A percentile compares a stretch with the other conserved stretches of the same genome.
These are phyloP conservation scores for Penicillium bialowiezense DNA, from an alignment of 495 filamentous ascomycete genomes.

Conservation along the genomic window DNA sequence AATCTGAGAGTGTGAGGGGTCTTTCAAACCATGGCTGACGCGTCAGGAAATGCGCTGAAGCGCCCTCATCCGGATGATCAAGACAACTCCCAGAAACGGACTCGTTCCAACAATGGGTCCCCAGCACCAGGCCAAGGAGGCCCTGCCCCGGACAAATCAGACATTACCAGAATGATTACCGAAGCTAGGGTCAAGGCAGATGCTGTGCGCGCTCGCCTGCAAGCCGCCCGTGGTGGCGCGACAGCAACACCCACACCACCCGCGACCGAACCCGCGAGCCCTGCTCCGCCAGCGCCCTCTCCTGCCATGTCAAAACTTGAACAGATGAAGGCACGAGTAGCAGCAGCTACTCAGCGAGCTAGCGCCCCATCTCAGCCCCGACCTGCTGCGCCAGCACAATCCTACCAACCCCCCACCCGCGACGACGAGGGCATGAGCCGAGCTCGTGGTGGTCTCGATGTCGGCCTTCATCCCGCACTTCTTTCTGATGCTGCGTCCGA, in stretches of 20 bases:
- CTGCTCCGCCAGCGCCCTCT: slow-evolving; percentile 42
- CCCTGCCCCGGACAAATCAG: slow-evolving; percentile 41
- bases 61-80: slow-evolving; percentile 56
- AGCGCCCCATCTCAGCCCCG: slow-evolving; percentile 42
- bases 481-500: slow-evolving; percentile 69
- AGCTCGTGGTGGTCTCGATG: slow-evolving; percentile 76
- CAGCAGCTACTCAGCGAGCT: slow-evolving; percentile 66
- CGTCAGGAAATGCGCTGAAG: slow-evolving; percentile 52
- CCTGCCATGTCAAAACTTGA: slow-evolving; percentile 51
- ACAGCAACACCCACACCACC: slow-evolving; percentile 29
- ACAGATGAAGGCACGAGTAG: slow-evolving; percentile 79
- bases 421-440: slow-evolving; percentile 49
- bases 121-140: slow-evolving; percentile 44
- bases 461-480: slow-evolving; percentile 83
- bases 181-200: slow-evolving; percentile 61
- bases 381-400: slow-evolving; percentile 32
- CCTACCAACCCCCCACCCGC: slow-evolving; percentile 38
- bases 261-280: slow-evolving; percentile 26
- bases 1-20: slow-evolving; percentile 6
- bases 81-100: slow-evolving; percentile 53
- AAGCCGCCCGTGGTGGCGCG: slow-evolving; percentile 41
- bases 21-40: slow-evolving; percentile 48
- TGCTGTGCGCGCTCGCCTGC: slow-evolving; percentile 54
- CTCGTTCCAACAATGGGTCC: slow-evolving; percentile 59
- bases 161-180: slow-evolving; percentile 60